Evolutionary conservation across 164 flowering plant genomes (phyloP), one percentile per base, ranked within the genome.

Genomic region (Vitis cinerea): DNA sequence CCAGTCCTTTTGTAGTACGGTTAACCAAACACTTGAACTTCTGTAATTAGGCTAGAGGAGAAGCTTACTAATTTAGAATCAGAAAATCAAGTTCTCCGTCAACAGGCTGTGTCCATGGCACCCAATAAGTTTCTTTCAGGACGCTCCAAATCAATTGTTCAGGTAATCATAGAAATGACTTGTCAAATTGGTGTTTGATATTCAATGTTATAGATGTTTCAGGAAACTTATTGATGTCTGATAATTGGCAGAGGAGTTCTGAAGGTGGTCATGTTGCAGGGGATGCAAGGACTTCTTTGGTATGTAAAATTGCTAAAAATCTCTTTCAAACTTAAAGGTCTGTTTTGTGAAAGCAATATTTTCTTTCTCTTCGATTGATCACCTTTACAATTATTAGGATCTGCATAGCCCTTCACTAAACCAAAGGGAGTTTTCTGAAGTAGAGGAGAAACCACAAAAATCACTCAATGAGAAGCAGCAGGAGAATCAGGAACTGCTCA

Each of bases 381-480:
- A 50, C 53, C 13, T 78, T 63, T 4, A 51, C 65, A 56, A 68
- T 49, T n/a, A 61, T 68, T 81, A 95, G 99, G 97, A 91, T 78
- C 64, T 86, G 68, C 89, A 85, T 50, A 86, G 86, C 74, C 70
- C 84, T 53, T 80, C 88, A 74, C 71, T 83, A 56, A 83, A 73
- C 68, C 80, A 82, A 50, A 85, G 86, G 74, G 97, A 90, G 3
- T 73, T 59, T 65, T 67, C 84, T 16, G 99, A 95, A 81, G 78
- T 86, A 57, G 99, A 96, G 71, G 99, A 90, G 68, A 91, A 85
- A 71, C 99, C 99, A 70, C 99, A 96, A 72, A 96, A 90, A 71
- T 93, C 98, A 57, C 91, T 96, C 9, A 93, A 93, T 72, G 98
- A 93, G 81, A 96, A 92, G 76, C 99, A 96, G 69, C 97, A 88